Conservation (phyloP, 2,329 filamentous ascomycete genomes). For the Aspergillus eucalypticola region DNA sequence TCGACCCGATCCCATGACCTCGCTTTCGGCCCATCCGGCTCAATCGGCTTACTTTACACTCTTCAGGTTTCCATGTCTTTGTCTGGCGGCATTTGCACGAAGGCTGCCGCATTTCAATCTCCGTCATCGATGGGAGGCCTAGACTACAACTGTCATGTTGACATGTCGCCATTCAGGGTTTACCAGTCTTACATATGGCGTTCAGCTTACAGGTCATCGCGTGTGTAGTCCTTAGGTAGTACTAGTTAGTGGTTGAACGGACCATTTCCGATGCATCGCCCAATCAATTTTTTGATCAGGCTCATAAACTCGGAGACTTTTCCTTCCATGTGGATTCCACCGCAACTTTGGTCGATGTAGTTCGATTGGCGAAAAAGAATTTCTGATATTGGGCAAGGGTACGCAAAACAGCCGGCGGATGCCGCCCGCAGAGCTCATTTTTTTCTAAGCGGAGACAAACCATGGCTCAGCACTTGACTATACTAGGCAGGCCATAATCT, state of each 20-base stretch:
- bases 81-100: background rate
- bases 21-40: background rate
- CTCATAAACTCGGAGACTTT: conserved; percentile 3
- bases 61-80: background rate
- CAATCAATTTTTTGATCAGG: background rate
- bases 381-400: background rate
- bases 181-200: background rate
- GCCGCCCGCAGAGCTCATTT: background rate
- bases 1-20: conserved; percentile 1
- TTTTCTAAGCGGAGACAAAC: background rate
- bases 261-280: background rate
- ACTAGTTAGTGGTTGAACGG: background rate
- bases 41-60: background rate
- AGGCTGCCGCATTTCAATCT: background rate
- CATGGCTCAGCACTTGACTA: background rate
- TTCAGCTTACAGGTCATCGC: background rate
- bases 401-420: background rate
- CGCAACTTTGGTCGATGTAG: background rate
- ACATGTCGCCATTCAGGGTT: background rate
- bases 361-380: background rate
- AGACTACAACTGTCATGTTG: background rate
- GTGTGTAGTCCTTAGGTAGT: background rate
- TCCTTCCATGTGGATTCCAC: conserved; percentile 1
- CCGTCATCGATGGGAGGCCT: no score
- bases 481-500: background rate